phyloP scores from a whole-genome alignment of 495 filamentous ascomycete genomes.

The Apiosordaria backusii region DNA sequence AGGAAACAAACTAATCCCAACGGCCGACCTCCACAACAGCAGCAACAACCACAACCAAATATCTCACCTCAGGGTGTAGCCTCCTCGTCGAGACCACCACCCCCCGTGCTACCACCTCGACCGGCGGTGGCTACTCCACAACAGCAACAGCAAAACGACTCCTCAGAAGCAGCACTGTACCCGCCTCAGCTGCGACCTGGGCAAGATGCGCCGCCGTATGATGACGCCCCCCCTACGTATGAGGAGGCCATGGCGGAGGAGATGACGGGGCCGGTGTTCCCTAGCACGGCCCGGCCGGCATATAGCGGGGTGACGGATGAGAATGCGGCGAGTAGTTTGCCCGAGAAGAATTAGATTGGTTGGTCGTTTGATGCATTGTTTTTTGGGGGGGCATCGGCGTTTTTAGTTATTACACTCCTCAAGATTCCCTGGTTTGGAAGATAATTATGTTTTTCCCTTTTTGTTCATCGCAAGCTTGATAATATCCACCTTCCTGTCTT shows the following conservation, averaged over 20 bases:
- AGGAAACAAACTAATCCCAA: conserved; percentile 9
- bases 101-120: conserved; percentile 22
- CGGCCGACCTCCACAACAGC: conserved; percentile 3
- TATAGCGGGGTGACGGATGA: conserved; percentile 49
- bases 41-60: conserved; percentile 10
- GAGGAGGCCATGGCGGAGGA: conserved; percentile 87
- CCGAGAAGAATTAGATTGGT: conserved; percentile 29
- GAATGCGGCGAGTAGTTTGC: conserved; percentile 44
- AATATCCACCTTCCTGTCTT: background rate
- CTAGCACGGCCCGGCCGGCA: conserved; percentile 34
- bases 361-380: background rate
- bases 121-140: conserved; percentile 18
- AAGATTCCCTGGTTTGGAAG: background rate
- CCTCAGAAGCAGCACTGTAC: conserved; percentile 30
- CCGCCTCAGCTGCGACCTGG: conserved; percentile 44
- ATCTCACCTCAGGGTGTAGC: background rate
- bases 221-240: conserved; percentile 74
- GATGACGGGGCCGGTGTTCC: conserved; percentile 48
- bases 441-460: background rate
- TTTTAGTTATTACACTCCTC: background rate
- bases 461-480: background rate
- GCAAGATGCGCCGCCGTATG: conserved; percentile 44
- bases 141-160: conserved; percentile 29
- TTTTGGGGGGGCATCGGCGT: background rate
- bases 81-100: conserved; percentile 9